These are phyloP conservation scores for Ettlia oleoabundans DNA, from an alignment of 139 green algal genomes.

Conservation along the genomic window DNA sequence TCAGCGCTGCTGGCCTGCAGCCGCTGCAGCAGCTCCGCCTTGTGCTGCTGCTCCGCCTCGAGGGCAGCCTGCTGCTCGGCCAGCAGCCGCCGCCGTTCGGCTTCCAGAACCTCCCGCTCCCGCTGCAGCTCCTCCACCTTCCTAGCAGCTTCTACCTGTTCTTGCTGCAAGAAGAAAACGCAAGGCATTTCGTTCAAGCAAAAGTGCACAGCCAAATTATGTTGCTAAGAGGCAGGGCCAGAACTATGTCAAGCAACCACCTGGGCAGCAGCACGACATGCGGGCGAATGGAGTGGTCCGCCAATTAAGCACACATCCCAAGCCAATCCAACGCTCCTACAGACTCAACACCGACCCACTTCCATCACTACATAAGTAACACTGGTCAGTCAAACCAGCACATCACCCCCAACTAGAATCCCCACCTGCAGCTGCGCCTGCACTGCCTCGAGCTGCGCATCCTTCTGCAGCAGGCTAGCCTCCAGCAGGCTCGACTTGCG, in stretches of 20 bases:
- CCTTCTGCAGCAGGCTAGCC: slow-evolving; percentile 61
- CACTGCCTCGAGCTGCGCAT: slow-evolving; percentile 46
- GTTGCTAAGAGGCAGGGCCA: too few species aligned
- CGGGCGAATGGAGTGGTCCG: too few species aligned
- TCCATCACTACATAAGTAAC: too few species aligned
- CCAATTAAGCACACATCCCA: too few species aligned
- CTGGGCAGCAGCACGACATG: too few species aligned
- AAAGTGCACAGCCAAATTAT: too few species aligned
- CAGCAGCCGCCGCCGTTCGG: slow-evolving; percentile 13
- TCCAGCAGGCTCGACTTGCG: slow-evolving; percentile 55
- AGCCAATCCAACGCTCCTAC: too few species aligned
- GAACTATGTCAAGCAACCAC: too few species aligned
- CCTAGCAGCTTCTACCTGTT: slow-evolving; percentile 2
- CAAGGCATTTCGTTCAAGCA: not conserved
- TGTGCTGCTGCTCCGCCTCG: slow-evolving; percentile 19
- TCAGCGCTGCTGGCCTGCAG: slow-evolving; percentile 1
- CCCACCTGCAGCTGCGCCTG: not conserved
- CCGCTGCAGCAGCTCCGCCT: slow-evolving; percentile 22
- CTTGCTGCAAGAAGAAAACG: not conserved
- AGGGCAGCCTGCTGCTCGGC: slow-evolving; percentile 21
- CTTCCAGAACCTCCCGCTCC: slow-evolving; percentile 36
- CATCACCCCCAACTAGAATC: not conserved
- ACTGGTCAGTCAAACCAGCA: not conserved
- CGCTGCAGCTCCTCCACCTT: slow-evolving; percentile 38
- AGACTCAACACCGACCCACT: too few species aligned